Base-by-base conservation (phyloP, 441 rosid genomes). In the Syzygium malaccense region DNA sequence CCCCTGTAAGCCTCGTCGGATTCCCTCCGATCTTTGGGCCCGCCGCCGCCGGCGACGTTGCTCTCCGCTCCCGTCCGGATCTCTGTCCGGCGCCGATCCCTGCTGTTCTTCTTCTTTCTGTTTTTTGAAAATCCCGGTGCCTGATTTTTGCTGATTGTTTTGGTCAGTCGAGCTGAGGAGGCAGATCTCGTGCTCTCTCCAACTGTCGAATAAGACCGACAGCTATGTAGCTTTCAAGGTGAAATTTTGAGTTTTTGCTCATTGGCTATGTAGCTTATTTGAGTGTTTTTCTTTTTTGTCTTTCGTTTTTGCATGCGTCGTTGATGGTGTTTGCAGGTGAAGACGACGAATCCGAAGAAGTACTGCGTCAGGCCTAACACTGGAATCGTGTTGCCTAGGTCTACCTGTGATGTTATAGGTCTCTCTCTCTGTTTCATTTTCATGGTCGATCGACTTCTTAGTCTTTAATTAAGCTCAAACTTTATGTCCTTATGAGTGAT, bases 301-400 rank as follows among this genome's bases (percentile, higher is more conserved):
- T 15, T 8, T 32, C 20, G 20, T 85, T 53, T n/a, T 18, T 37
- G 51, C 83, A 41, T 23, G n/a, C 83, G 51, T 75, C n/a, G 83
- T 26, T 4, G 13, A 0, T 41, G 83, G 87, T 30, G n/a, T 85
- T 56, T 37, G 64, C 64, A 95, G 98, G 96, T 96, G 86, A 96
- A 96, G 91, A 96, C 99, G 15, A 96, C 98, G 62, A 95, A 95
- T 90, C 98, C 96, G 37, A 96, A 94, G 92, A 96, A 96, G 93
- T 96, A 95, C 87, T 96, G 96, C 86, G 98, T 96, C 60, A 91
- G 96, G 90, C 99, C 99, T 51, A 95, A 96, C 91, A 93, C 95
- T 86, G 99, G 99, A 86, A 92, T 95, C 66, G 95, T 96, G 62
- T 86, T 89, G 89, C 99, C 99, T 6, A 88, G 95, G 92, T 92